Percentiles rank a stretch among this genome's conserved stretches.
phyloP scores from a whole-genome alignment of 768 basidiomycete species.

The Collybiopsis confluens region DNA sequence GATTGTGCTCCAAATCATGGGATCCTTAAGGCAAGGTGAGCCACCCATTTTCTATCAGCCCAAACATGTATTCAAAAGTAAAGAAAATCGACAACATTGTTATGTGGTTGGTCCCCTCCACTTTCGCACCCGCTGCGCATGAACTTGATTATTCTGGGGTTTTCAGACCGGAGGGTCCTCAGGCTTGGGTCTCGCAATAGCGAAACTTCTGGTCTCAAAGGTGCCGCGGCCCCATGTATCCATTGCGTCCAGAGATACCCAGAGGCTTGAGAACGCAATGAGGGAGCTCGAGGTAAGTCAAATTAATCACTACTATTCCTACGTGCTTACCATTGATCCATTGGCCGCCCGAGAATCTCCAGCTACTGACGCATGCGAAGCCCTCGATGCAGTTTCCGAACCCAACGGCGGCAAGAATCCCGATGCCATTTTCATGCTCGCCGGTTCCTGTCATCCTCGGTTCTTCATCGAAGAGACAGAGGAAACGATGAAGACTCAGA shows the following conservation, averaged over 20 bases:
- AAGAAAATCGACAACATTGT: not conserved
- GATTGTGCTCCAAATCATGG: not conserved
- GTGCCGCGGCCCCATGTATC: constrained; percentile 87
- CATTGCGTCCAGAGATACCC: constrained; percentile 75
- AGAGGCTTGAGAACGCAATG: constrained; percentile 57
- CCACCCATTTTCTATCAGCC: too few species aligned
- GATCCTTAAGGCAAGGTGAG: not conserved
- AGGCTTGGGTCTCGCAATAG: constrained; percentile 76
- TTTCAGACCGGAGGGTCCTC: constrained; percentile 67
- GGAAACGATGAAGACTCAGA: constrained; percentile 31
- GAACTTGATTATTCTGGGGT: not conserved
- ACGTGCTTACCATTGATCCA: not conserved
- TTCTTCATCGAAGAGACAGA: constrained; percentile 51
- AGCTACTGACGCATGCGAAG: constrained; percentile 35
- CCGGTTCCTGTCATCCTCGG: constrained; percentile 51
- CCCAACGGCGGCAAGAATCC: constrained; percentile 42
- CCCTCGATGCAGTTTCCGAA: constrained; percentile 41
- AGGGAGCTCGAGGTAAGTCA: constrained; percentile 55
- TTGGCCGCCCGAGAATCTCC: constrained; percentile 39
- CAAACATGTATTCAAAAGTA: not conserved
- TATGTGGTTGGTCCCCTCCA: not conserved
- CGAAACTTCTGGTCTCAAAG: constrained; percentile 56
- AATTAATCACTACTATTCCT: not conserved
- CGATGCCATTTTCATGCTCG: constrained; percentile 59
- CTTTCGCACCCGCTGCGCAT: not conserved